These are phyloP conservation scores for Stereum hirsutum DNA, from an alignment of 1,284 basidiomycete genomes.

Conservation along the genomic window DNA sequence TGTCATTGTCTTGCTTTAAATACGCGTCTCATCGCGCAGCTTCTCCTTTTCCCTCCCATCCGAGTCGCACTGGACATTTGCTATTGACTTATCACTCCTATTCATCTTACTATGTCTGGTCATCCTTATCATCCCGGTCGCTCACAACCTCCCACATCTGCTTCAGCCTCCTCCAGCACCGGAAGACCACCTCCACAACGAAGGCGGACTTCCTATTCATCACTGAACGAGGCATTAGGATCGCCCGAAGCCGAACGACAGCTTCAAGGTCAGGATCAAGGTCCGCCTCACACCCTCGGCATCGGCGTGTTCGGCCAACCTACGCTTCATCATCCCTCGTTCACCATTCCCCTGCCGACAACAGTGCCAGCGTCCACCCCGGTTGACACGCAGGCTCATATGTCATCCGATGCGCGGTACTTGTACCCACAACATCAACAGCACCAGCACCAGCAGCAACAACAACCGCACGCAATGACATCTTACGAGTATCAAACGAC, in stretches of 20 bases:
- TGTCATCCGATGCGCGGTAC: conserved; percentile 50
- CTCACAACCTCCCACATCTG: conserved; percentile 17
- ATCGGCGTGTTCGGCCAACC: too few species aligned
- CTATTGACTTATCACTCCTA: conserved; percentile 7
- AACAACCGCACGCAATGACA: conserved; percentile 27
- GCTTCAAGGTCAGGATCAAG: too few species aligned
- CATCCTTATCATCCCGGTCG: conserved; percentile 16
- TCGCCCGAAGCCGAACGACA: too few species aligned
- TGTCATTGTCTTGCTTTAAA: too few species aligned
- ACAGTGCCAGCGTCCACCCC: too few species aligned
- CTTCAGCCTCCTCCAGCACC: conserved; percentile 15
- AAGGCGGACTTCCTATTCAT: conserved; percentile 18
- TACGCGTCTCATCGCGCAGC: too few species aligned
- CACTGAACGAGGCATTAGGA: conserved; percentile 23
- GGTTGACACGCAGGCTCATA: conserved; percentile 18
- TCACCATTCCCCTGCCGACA: conserved; percentile 10
- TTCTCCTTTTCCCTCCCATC: too few species aligned
- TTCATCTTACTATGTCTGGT: conserved; percentile 18
- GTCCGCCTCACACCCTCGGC: too few species aligned
- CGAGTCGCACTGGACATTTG: too few species aligned
- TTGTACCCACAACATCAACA: conserved; percentile 40
- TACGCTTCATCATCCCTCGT: too few species aligned
- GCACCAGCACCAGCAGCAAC: conserved; percentile 33
- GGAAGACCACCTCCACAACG: conserved; percentile 15
- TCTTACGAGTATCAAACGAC: conserved; percentile 48